Conservation (phyloP, 345 rosid species). For the Brassica nigra region DNA sequence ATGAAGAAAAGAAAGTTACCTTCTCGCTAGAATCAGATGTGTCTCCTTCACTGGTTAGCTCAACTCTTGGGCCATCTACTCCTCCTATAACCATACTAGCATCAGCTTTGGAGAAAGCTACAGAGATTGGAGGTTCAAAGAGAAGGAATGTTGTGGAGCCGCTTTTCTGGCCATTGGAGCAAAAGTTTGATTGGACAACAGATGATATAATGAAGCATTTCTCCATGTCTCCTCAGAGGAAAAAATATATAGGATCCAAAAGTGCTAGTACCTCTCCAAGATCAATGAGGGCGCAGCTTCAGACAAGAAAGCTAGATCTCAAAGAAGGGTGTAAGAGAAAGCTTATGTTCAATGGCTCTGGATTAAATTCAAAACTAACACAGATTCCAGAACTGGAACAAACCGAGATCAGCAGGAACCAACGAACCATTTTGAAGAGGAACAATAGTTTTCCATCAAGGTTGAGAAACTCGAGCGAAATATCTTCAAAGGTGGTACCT, state of each 20-base stretch:
- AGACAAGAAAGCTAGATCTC: neutral
- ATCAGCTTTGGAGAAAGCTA: neutral
- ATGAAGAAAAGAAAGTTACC: slow-evolving; percentile 1
- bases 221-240: neutral
- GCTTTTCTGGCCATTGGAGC: neutral
- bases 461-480: neutral
- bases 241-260: neutral
- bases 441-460: neutral
- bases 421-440: neutral
- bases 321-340: slow-evolving; percentile 2
- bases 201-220: neutral
- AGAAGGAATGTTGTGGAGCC: neutral
- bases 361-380: neutral
- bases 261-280: neutral
- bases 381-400: neutral
- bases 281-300: neutral
- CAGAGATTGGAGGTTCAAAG: neutral
- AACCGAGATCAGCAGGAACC: neutral
- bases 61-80: neutral
- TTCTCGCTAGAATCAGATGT: neutral
- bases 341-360: neutral
- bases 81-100: neutral
- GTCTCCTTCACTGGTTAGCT: neutral
- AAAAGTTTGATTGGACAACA: slow-evolving; percentile 1
- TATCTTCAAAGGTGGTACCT: neutral